Evolutionary conservation across 805 yeast genomes (phyloP).

Genomic region (Yamadazyma scolyti): DNA sequence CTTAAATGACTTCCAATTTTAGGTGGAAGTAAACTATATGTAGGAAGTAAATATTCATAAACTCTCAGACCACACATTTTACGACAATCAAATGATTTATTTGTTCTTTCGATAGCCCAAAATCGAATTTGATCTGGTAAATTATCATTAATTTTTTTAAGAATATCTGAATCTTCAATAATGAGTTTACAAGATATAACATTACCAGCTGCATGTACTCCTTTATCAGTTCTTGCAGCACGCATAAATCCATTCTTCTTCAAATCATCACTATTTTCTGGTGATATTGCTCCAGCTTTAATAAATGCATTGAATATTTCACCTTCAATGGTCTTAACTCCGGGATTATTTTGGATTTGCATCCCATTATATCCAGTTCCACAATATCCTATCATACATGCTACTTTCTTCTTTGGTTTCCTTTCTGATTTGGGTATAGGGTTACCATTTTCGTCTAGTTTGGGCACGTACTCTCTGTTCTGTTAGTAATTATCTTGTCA

Average conservation of each 20-base stretch:
- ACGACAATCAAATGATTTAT: conserved; percentile 90
- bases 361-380: conserved; percentile 97
- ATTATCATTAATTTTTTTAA: conserved; percentile 64
- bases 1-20: conserved; percentile 69
- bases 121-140: conserved; percentile 86
- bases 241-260: conserved; percentile 85
- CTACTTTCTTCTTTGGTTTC: conserved; percentile 86
- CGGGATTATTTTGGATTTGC: conserved; percentile 80
- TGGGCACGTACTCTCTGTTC: conserved; percentile 32
- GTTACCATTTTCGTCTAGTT: conserved; percentile 61
- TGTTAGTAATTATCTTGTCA: conserved; percentile 4
- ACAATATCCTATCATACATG: conserved; percentile 87
- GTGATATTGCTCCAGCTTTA: conserved; percentile 83
- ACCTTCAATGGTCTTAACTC: conserved; percentile 84
- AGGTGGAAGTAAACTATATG: conserved; percentile 89
- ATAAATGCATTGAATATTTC: conserved; percentile 81
- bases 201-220: conserved; percentile 97
- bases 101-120: conserved; percentile 90
- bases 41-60: conserved; percentile 91
- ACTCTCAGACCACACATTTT: conserved; percentile 94
- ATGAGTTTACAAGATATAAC: conserved; percentile 81
- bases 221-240: conserved; percentile 89
- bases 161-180: conserved; percentile 73
- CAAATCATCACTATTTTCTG: conserved; percentile 82
- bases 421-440: conserved; percentile 56